Conservation (phyloP, 306 rosid genomes). For the Arachis hypogaea region DNA sequence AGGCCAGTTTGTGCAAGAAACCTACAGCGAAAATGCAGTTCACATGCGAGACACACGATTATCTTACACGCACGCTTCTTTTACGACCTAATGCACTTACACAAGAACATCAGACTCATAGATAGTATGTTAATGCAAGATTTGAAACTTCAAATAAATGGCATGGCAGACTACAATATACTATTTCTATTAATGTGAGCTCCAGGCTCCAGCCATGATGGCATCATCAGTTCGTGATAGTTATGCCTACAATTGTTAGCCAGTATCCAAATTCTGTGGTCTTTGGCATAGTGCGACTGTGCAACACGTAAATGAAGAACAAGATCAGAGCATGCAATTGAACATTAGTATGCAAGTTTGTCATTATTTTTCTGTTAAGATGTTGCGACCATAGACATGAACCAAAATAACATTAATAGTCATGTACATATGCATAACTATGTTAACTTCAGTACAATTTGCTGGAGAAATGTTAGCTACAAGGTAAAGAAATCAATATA, state of each 20-base stretch:
- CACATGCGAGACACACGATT: background rate
- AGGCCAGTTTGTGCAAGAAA: slow-evolving; percentile 74
- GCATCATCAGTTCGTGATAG: background rate
- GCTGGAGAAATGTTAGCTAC: background rate
- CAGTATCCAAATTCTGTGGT: background rate
- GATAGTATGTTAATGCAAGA: background rate
- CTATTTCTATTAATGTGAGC: background rate
- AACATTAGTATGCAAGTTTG: too few relatives aligned
- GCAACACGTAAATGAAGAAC: background rate
- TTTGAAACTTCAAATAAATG: background rate
- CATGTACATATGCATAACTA: background rate
- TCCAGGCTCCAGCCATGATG: background rate
- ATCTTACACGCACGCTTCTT: background rate
- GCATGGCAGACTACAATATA: background rate
- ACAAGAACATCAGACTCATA: background rate
- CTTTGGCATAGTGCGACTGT: background rate
- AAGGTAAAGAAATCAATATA: background rate
- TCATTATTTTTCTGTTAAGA: background rate
- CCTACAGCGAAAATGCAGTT: slow-evolving; percentile 46
- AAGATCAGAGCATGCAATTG: background rate
- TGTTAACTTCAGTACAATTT: background rate
- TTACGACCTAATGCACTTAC: background rate
- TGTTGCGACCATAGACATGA: background rate
- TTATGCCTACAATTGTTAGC: background rate
- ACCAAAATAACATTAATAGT: background rate